phyloP scores from a whole-genome alignment of 2,329 filamentous ascomycete genomes.

The Xylariaceae sp. region DNA sequence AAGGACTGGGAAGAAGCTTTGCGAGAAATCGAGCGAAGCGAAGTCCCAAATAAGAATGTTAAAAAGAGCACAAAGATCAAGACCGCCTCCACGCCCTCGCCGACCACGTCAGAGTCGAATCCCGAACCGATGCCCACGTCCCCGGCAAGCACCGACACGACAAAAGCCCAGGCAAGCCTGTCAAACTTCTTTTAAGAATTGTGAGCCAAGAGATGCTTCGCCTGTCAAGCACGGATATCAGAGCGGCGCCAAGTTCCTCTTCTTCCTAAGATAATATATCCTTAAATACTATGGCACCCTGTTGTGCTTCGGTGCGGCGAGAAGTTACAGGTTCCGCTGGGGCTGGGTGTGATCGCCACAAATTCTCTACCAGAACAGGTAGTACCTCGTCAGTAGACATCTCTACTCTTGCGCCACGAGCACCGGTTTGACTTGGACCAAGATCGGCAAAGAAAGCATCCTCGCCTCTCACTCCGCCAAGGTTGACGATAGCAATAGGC shows the following conservation, averaged over 20 bases:
- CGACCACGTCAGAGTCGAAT: slow-evolving; percentile 23
- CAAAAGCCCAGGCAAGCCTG: slow-evolving; percentile 30
- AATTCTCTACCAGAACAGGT: slow-evolving; percentile 49
- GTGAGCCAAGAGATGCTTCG: slow-evolving; percentile 9
- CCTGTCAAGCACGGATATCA: slow-evolving; percentile 9
- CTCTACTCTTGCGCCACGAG: slow-evolving; percentile 51
- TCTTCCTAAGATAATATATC: slow-evolving; percentile 51
- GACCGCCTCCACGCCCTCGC: slow-evolving; percentile 20
- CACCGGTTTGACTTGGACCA: slow-evolving; percentile 45
- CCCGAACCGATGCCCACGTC: slow-evolving; percentile 16
- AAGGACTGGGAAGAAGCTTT: slow-evolving; percentile 81
- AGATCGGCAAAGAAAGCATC: slow-evolving; percentile 62
- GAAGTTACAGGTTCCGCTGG: slow-evolving; percentile 14
- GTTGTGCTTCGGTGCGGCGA: slow-evolving; percentile 22
- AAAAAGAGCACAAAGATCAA: slow-evolving; percentile 39
- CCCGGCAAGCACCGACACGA: slow-evolving; percentile 13
- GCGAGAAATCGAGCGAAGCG: slow-evolving; percentile 60
- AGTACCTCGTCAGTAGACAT: slow-evolving; percentile 53
- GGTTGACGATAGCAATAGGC: slow-evolving; percentile 81
- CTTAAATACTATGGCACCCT: slow-evolving; percentile 43
- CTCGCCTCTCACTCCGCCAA: slow-evolving; percentile 78
- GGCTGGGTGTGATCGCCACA: slow-evolving; percentile 33
- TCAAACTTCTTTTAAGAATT: slow-evolving; percentile 46
- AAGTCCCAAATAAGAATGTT: slow-evolving; percentile 46
- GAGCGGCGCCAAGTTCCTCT: neutral